Evolutionary conservation across 495 filamentous ascomycete genomes (phyloP).

Genomic region (Neurospora cerealis): DNA sequence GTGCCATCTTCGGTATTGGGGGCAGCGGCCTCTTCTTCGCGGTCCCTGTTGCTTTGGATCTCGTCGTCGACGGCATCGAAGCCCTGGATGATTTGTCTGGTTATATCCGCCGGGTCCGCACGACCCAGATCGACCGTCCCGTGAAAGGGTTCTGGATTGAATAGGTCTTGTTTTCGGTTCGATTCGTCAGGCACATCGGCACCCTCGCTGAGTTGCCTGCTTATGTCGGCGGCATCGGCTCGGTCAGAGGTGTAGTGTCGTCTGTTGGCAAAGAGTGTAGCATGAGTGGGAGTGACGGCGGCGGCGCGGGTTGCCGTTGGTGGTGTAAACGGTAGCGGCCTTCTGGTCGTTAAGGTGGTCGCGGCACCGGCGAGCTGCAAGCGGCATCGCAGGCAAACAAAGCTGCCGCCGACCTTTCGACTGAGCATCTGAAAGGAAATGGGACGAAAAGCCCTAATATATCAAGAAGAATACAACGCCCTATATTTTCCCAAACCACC

Average conservation of each 20-base stretch:
- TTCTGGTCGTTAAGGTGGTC: constrained; percentile 2
- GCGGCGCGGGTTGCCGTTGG: neutral
- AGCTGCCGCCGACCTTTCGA: constrained; percentile 23
- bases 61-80: neutral
- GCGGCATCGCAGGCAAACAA: constrained; percentile 42
- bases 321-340: neutral
- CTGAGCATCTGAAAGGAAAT: constrained; percentile 32
- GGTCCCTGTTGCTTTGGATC: neutral
- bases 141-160: neutral
- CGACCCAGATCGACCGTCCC: neutral
- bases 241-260: neutral
- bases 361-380: constrained; percentile 21
- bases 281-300: neutral
- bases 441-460: neutral
- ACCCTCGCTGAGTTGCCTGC: neutral
- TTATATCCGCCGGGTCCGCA: neutral
- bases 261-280: neutral
- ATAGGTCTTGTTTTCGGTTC: neutral
- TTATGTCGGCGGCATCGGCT: neutral
- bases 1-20: neutral
- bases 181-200: neutral
- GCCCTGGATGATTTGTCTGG: neutral
- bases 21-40: neutral
- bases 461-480: neutral
- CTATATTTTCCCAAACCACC: neutral